Percentiles rank a stretch among this genome's conserved stretches.
Conservation (phyloP, 495 filamentous ascomycete species). For the Xylaria scruposa region DNA sequence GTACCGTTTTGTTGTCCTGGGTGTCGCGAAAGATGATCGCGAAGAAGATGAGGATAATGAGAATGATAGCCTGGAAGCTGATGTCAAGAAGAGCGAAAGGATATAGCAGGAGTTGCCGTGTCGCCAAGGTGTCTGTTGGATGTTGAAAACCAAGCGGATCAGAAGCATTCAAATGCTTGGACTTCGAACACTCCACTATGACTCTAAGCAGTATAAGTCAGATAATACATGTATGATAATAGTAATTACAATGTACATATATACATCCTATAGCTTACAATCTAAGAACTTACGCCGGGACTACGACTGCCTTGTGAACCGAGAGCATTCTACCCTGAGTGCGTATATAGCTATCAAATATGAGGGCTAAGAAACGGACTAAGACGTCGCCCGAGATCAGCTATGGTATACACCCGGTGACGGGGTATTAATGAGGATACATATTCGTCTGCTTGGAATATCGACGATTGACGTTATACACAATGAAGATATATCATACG, state of each 20-base stretch:
- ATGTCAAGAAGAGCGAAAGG: background rate
- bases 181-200: background rate
- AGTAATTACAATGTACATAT: background rate
- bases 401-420: background rate
- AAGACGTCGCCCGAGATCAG: background rate
- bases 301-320: background rate
- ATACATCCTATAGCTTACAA: background rate
- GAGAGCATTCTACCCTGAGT: background rate
- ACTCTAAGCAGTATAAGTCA: background rate
- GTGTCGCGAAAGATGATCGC: constrained; percentile 58
- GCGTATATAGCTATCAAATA: background rate
- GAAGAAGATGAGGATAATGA: constrained; percentile 47
- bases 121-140: background rate
- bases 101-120: background rate
- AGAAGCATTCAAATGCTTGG: background rate
- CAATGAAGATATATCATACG: no score
- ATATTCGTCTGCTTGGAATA: background rate
- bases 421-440: background rate
- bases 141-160: background rate
- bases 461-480: background rate
- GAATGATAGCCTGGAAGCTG: background rate
- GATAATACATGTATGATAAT: background rate
- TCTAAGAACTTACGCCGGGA: background rate
- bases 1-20: constrained; percentile 55
- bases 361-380: background rate